Evolutionary conservation across 768 basidiomycete genomes (phyloP), one percentile per base, ranked within the genome.

Genomic region (Pleurotus tuoliensis): DNA sequence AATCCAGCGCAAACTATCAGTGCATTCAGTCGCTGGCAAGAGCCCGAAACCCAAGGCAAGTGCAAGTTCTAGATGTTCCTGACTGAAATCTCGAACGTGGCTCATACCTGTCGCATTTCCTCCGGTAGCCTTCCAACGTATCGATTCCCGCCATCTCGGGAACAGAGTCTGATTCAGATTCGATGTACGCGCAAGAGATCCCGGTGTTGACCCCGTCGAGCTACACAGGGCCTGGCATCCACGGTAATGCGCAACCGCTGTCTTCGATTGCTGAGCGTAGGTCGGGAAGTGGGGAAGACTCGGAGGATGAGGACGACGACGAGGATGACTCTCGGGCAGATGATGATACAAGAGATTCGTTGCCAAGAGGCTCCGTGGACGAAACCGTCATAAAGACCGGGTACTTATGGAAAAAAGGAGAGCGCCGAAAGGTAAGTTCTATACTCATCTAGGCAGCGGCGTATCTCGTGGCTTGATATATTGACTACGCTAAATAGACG

Each of bases 371-470:
- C 56, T 79, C 83, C 3, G 73, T 75, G 11, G 86, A 86, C 56
- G 87, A 88, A 65, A 82, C 78, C 47, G 85, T 91, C 41, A 79
- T 96, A 68, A 96, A 94, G 73, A 83, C 89, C 20, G 97, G 96
- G 1, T 98, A 97, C 75, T 76, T 98, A 51, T 90, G 87, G 84
- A 99, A 99, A 83, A 98, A 98, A 78, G 96, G 96, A 62, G 93
- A 97, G 72, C 82, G 94, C 57, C 78, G 97, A 71, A 98, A 98
- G 89, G 96, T 96, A 61, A 56, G 81, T 70, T 30, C 30, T 34
- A 34, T 34, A 34, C 30, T 34, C 30, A 34, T 34, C 30, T 34
- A 8, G 9, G 11, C 30, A 34, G 30, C 30, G 30, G 30, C 30
- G 30, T 9, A 34, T 9, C 7, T 34, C 9, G 30, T 34, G 30